Evolutionary conservation across 1,139 yeast species (phyloP).

Genomic region (Candida sojae): DNA sequence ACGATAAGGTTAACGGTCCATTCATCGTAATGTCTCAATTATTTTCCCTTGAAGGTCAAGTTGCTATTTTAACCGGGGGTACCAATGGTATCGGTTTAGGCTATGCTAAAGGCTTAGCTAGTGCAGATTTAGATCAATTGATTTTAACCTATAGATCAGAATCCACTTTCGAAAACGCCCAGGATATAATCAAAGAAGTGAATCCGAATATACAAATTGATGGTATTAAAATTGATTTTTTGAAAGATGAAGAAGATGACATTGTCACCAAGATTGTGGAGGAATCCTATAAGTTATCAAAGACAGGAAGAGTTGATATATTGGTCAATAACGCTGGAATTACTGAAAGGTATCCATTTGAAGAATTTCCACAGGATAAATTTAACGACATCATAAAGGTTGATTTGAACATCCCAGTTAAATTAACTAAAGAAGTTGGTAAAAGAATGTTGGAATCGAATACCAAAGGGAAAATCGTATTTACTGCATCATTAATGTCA

Average conservation of each 20-base stretch:
- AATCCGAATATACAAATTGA: conserved; percentile 23
- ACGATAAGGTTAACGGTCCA: neutral
- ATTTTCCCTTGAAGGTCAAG: conserved; percentile 35
- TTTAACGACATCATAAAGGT: conserved; percentile 49
- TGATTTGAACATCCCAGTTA: conserved; percentile 48
- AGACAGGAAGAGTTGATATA: conserved; percentile 39
- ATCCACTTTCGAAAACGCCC: conserved; percentile 17
- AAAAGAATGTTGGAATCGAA: conserved; percentile 40
- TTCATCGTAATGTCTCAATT: conserved; percentile 11
- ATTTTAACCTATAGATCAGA: conserved; percentile 27
- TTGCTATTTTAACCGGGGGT: conserved; percentile 37
- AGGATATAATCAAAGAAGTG: conserved; percentile 18
- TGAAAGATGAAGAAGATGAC: conserved; percentile 18
- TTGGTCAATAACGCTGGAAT: conserved; percentile 62
- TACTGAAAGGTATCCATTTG: conserved; percentile 28
- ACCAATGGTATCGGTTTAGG: conserved; percentile 38
- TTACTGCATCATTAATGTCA: conserved; percentile 39
- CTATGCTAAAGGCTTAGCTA: conserved; percentile 35
- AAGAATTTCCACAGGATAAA: conserved; percentile 32
- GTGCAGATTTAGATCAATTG: conserved; percentile 31
- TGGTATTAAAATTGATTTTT: conserved; percentile 21
- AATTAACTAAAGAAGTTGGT: conserved; percentile 49
- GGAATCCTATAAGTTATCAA: conserved; percentile 35
- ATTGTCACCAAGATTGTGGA: conserved; percentile 30
- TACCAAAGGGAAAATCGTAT: conserved; percentile 30